Evolutionary conservation across 2,329 filamentous ascomycete genomes (phyloP).

Genomic region (Apiospora malaysiana): DNA sequence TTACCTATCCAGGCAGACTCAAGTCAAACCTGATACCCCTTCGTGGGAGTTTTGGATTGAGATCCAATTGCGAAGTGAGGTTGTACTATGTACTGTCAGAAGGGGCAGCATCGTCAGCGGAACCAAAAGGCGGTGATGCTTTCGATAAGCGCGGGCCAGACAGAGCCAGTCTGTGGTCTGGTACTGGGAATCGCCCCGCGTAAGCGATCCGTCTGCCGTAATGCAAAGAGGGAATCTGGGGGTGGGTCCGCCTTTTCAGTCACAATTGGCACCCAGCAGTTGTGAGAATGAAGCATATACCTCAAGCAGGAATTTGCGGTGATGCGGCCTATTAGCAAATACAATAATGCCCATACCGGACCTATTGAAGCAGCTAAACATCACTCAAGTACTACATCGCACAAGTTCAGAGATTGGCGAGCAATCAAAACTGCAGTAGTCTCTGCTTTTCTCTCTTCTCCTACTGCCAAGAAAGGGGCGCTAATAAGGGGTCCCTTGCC

Average conservation of each 20-base stretch:
- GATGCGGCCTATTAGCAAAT: neutral
- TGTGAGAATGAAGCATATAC: no score
- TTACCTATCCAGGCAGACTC: neutral
- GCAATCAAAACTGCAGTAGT: no score
- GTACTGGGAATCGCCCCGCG: neutral
- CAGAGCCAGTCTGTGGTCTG: neutral
- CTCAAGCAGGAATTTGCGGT: neutral
- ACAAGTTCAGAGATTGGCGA: no score
- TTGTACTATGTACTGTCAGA: no score
- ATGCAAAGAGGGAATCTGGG: slow-evolving; percentile 1
- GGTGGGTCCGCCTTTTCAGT: neutral
- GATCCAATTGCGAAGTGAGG: no score
- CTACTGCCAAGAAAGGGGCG: neutral
- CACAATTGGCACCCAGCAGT: neutral
- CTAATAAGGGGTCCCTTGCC: slow-evolving; percentile 2
- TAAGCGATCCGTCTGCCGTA: neutral
- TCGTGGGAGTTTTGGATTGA: neutral
- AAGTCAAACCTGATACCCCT: fast-evolving
- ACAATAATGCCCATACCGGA: no score
- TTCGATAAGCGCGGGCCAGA: neutral
- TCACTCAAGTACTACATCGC: no score
- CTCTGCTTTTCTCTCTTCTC: neutral
- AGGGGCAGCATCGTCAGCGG: neutral
- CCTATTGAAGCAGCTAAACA: no score
- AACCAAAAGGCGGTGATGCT: slow-evolving; percentile 3